These are phyloP conservation scores for Aurantiochytrium sp. DNA, from an alignment of 108 stramenopile genomes.

Conservation along the genomic window DNA sequence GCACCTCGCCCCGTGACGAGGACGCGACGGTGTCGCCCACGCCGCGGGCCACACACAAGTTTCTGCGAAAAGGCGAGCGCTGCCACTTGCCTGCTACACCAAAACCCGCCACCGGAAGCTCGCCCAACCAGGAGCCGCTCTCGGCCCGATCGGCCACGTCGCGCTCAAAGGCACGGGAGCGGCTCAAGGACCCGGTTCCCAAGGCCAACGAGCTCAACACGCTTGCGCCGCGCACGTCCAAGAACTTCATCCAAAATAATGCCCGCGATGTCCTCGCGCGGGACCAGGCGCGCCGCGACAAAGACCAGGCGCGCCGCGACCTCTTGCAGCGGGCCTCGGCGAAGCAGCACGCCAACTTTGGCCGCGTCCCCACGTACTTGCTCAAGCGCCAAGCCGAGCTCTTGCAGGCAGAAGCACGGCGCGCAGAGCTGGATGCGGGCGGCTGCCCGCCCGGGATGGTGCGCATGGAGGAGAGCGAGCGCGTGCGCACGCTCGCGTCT, in stretches of 20 bases:
- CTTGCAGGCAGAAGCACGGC: background rate
- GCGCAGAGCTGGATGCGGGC: background rate
- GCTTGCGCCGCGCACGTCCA: background rate
- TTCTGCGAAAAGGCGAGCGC: slow-evolving; percentile 24
- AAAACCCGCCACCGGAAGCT: background rate
- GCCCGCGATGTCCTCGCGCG: slow-evolving; percentile 1
- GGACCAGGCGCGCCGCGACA: background rate
- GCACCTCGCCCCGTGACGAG: background rate
- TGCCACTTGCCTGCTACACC: background rate
- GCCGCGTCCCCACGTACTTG: background rate
- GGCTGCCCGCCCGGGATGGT: slow-evolving; percentile 25
- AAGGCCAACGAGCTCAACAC: background rate
- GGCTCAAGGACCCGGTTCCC: background rate
- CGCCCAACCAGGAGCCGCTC: too few species aligned
- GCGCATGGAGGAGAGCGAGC: background rate
- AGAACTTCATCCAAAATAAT: background rate
- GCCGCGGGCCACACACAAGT: background rate
- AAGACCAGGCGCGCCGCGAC: background rate
- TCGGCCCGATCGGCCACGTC: background rate
- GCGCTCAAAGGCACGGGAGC: background rate
- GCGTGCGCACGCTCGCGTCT: background rate
- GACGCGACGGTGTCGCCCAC: too few species aligned
- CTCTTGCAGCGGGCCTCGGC: background rate
- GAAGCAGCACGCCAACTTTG: background rate
- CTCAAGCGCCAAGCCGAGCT: slow-evolving; percentile 18